Base-by-base conservation (phyloP, 768 basidiomycete species). In the Phaeotremella skinneri region DNA sequence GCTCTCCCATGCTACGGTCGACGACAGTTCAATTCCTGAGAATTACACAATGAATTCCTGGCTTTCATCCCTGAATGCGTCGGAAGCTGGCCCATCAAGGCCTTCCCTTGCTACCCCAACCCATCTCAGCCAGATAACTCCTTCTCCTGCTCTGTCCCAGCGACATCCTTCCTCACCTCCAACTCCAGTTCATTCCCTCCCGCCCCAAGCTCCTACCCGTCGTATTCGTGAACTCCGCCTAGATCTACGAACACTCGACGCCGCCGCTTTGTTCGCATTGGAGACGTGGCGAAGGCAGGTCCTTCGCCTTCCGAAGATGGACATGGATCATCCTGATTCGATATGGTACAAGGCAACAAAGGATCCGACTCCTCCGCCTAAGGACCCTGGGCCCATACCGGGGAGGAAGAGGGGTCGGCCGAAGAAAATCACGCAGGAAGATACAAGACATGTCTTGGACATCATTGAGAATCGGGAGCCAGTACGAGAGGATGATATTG, bases 261-360 rank as follows among this genome's bases (percentile, higher is more conserved):
- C 69, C 3, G 69, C 69, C 2, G 69, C 69, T 2, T 52, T 70
- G 7, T 67, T 67, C 54, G 58, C 69, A 3, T 32, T 70, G 29
- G 69, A 70, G 34, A 60, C 60, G 17, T 70, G 69, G 69, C 47
- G 69, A 32, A 57, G 69, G 27, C 55, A 68, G 45, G 52, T 61
- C 6, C 51, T 68, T 6, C 59, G 60, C 2, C 27, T 70, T 23
- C 56, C 54, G 3, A 67, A 63, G 49, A 39, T 70, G 37, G 57
- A 62, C 26, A 67, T 67, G 63, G 61, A 68, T 21, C 23, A 58
- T 34, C 69, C 69, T 13, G 66, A 67, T 52, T 61, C 58, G 16
- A 61, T 70, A 29, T 70, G 69, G 69, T 70, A 70, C 32, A 63
- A 70, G 43, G 66, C 34, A 20, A 13, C 26, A 4, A 7, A 52